Base-by-base conservation (phyloP, 177 flowering plant genomes). In the Vitis hybrid region DNA sequence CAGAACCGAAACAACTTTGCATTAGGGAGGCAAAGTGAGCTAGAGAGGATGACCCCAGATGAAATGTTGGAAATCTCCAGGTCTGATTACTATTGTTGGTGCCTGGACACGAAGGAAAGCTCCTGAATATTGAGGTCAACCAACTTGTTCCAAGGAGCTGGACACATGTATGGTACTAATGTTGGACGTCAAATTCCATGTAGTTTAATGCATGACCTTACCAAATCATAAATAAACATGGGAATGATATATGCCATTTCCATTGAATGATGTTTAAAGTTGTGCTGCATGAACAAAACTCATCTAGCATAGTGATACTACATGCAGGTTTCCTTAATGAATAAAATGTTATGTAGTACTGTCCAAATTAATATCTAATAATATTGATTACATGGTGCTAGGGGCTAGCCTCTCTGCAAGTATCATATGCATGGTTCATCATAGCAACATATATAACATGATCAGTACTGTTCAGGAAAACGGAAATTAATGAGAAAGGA, bases 41-140 rank as follows among this genome's bases (percentile, higher is more conserved):
- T 95, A 4, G 92, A 89, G 73, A 88, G 80, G 78, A 88, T 95
- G 97, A 79, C 79, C 15, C 93, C 97, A 0, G 92, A 84, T 10
- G 84, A 84, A 67, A 63, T 94, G 86, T 66, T 94, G 71, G 88
- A 82, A 4, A 86, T 89, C 38, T 94, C 98, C 24, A 86, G 89
- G 83, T 89, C 93, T 52, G 96, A 94, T 71, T 92, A 88, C 71
- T 87, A 88, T 24, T 94, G 96, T 62, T 94, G 98, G 98, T 92
- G 98, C 82, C 76, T 94, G 78, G 98, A 94, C 74, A 81, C 84
- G 53, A 75, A 69, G 71, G 63, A 65, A 52, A 7, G 54, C 44
- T 54, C 12, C n/a, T 31, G 60, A 57, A 13, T 10, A 15, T 47
- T 47, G 18, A 64, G 24, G 44, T 6, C 17, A 28, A 4, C 31